A percentile compares a stretch with the other conserved stretches of the same genome.
Conservation (phyloP, 257 asterid genomes). For the Buddleja alternifolia region DNA sequence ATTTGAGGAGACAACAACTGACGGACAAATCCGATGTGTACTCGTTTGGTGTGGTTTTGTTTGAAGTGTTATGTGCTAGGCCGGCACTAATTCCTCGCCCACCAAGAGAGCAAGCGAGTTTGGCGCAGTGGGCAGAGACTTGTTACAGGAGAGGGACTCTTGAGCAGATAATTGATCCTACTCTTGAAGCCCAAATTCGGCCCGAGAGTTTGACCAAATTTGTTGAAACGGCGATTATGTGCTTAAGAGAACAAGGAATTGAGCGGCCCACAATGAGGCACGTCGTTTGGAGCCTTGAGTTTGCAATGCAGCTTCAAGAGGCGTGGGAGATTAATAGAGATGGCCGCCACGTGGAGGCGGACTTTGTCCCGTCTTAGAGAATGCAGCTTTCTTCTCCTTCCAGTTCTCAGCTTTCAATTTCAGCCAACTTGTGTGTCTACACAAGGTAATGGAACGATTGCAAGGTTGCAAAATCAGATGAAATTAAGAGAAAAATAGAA, state of each 20-base stretch:
- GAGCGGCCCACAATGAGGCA: slow-evolving; percentile 51
- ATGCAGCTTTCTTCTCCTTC: too few species aligned
- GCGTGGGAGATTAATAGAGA: too few species aligned
- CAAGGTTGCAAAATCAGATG: too few species aligned
- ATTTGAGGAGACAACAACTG: slow-evolving; percentile 43
- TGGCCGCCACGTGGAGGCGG: too few species aligned
- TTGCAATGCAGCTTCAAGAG: slow-evolving; percentile 47
- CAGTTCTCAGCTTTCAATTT: too few species aligned
- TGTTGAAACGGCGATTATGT: slow-evolving; percentile 47
- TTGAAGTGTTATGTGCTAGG: slow-evolving; percentile 43
- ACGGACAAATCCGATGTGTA: slow-evolving; percentile 51
- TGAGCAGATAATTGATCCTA: slow-evolving; percentile 41
- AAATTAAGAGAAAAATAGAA: too few species aligned
- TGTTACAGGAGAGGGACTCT: slow-evolving; percentile 34
- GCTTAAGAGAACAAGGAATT: slow-evolving; percentile 40
- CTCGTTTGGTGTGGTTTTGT: slow-evolving; percentile 47
- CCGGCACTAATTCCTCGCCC: slow-evolving; percentile 38
- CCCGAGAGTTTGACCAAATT: slow-evolving; percentile 40
- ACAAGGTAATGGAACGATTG: too few species aligned
- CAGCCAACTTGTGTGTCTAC: too few species aligned
- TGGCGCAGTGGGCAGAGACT: slow-evolving; percentile 48
- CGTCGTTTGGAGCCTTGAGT: slow-evolving; percentile 50
- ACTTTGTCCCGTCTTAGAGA: too few species aligned
- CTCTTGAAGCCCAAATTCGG: slow-evolving; percentile 40
- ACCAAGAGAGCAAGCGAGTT: slow-evolving; percentile 47